These are phyloP conservation scores for Pichia membranifaciens DNA, from an alignment of 805 yeast genomes.

Conservation along the genomic window DNA sequence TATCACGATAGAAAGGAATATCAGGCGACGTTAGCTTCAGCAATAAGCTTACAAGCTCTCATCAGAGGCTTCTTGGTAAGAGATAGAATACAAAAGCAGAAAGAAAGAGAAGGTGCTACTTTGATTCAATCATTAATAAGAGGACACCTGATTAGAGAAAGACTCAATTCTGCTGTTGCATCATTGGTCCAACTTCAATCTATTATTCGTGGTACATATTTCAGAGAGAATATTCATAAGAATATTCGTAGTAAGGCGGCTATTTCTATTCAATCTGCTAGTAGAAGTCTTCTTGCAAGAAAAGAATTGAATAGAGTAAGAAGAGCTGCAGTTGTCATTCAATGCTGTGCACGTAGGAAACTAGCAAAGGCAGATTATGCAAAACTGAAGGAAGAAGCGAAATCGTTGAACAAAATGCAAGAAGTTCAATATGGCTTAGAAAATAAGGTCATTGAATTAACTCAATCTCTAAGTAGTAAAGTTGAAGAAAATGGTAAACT, in stretches of 20 bases:
- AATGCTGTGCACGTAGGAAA: constrained; percentile 71
- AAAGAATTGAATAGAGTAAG: constrained; percentile 38
- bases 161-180: constrained; percentile 28
- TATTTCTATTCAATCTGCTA: constrained; percentile 59
- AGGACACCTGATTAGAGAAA: constrained; percentile 44
- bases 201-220: constrained; percentile 43
- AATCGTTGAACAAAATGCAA: constrained; percentile 81
- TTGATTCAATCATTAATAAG: constrained; percentile 64
- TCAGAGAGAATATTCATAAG: constrained; percentile 47
- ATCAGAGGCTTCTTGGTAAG: constrained; percentile 62
- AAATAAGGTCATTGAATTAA: constrained; percentile 94
- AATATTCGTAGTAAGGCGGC: constrained; percentile 61
- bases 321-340: constrained; percentile 63
- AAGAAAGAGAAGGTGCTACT: constrained; percentile 57
- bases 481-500: constrained; percentile 77
- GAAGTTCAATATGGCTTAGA: constrained; percentile 92
- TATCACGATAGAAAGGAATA: constrained; percentile 57
- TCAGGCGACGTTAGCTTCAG: constrained; percentile 46
- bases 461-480: constrained; percentile 74
- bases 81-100: constrained; percentile 45
- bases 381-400: constrained; percentile 75
- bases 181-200: constrained; percentile 42
- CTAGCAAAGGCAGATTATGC: constrained; percentile 62
- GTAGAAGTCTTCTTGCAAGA: constrained; percentile 68
- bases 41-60: constrained; percentile 52